Evolutionary conservation across 345 rosid species (phyloP).

Genomic region (Nasturtium officinale): DNA sequence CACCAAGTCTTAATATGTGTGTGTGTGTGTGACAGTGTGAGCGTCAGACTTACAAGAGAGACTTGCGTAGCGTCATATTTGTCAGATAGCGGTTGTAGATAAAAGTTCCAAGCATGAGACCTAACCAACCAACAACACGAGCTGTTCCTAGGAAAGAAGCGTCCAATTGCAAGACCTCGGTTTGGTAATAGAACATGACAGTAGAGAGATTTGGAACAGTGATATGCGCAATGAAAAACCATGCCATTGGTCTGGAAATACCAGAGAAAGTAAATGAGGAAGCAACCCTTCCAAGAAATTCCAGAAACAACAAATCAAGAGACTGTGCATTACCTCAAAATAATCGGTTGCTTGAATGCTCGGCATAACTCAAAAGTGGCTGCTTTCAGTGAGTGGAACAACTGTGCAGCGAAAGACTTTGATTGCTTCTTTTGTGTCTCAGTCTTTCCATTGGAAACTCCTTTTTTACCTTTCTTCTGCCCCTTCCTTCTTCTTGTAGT

Average conservation of each 20-base stretch:
- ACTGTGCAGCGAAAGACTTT: constrained; percentile 47
- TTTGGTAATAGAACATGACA: constrained; percentile 93
- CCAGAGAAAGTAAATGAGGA: constrained; percentile 27
- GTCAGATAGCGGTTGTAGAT: constrained; percentile 71
- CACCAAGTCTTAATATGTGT: neutral
- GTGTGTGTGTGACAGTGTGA: too few relatives aligned
- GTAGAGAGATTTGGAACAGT: constrained; percentile 94
- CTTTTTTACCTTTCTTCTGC: constrained; percentile 55
- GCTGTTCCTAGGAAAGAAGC: constrained; percentile 86
- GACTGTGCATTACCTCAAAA: constrained; percentile 61
- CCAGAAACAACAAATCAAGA: constrained; percentile 4
- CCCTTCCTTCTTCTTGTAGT: constrained; percentile 70
- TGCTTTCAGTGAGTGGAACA: constrained; percentile 65
- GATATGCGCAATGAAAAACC: constrained; percentile 92
- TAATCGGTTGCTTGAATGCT: constrained; percentile 80
- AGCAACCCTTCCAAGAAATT: constrained; percentile 34
- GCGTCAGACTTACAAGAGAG: constrained; percentile 69
- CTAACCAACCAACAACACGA: constrained; percentile 90
- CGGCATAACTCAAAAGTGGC: constrained; percentile 61
- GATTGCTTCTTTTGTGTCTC: constrained; percentile 42
- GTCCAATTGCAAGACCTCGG: constrained; percentile 81
- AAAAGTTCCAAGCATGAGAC: constrained; percentile 93
- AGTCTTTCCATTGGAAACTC: constrained; percentile 35
- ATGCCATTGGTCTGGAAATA: constrained; percentile 81
- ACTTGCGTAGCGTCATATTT: constrained; percentile 71